phyloP scores from a whole-genome alignment of 2,329 filamentous ascomycete genomes.

The Cyphellophora attinorum region DNA sequence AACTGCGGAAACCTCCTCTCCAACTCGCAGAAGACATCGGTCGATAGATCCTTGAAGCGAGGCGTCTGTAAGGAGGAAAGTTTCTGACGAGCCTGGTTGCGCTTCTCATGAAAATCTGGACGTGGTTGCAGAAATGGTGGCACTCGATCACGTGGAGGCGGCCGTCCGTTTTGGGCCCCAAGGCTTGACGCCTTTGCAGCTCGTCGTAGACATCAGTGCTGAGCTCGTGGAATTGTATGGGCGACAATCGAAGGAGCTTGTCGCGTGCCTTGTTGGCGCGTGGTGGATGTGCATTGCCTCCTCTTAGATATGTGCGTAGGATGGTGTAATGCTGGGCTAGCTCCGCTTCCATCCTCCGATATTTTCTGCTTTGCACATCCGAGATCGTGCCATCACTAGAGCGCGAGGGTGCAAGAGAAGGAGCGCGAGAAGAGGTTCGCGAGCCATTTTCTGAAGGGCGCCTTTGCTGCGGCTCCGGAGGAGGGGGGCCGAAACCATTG shows the following conservation, averaged over 20 bases:
- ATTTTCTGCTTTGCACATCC: conserved; percentile 54
- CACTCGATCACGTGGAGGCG: conserved; percentile 34
- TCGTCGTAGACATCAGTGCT: conserved; percentile 98
- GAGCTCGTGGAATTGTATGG: conserved; percentile 91
- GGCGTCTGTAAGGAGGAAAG: conserved; percentile 79
- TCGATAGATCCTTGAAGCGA: conserved; percentile 83
- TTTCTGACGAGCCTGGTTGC: conserved; percentile 94
- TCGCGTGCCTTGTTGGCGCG: conserved; percentile 79
- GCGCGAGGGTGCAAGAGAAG: conserved; percentile 61
- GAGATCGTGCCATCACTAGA: conserved; percentile 70
- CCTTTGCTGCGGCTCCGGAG: conserved; percentile 29
- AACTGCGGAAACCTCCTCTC: conserved; percentile 85
- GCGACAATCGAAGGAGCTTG: conserved; percentile 80
- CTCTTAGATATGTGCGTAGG: conserved; percentile 64
- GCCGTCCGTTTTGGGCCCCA: conserved; percentile 31
- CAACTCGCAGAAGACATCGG: conserved; percentile 91
- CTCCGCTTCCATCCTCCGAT: conserved; percentile 54
- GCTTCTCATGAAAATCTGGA: conserved; percentile 85
- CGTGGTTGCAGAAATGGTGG: conserved; percentile 75
- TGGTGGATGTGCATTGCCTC: conserved; percentile 12
- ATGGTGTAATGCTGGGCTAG: conserved; percentile 74
- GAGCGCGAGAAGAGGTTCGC: conserved; percentile 69
- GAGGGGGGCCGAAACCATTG: conserved; percentile 10
- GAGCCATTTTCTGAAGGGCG: conserved; percentile 25
- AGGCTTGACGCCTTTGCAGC: conserved; percentile 72